Conservation (phyloP, 352 stramenopile species). For the Pythium volutum region DNA sequence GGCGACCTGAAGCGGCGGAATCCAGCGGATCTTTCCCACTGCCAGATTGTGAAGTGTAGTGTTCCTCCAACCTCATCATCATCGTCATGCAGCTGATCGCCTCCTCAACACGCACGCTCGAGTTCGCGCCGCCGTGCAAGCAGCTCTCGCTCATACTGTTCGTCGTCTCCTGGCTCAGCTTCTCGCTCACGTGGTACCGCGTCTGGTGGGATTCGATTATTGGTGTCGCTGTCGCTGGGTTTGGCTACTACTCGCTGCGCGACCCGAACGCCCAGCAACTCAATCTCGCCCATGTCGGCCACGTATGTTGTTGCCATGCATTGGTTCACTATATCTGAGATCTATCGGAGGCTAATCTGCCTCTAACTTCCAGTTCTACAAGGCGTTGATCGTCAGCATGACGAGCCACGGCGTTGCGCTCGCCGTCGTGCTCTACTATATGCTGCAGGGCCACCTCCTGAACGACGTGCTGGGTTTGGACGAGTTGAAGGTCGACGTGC, state of each 20-base stretch:
- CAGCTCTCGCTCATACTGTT: slow-evolving; percentile 54
- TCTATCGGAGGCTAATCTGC: background rate
- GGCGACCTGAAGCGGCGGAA: background rate
- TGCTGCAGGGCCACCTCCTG: slow-evolving; percentile 51
- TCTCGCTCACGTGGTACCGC: slow-evolving; percentile 75
- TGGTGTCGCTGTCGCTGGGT: slow-evolving; percentile 38
- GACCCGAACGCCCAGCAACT: slow-evolving; percentile 47
- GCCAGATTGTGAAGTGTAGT: background rate
- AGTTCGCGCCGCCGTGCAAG: slow-evolving; percentile 61
- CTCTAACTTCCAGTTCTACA: slow-evolving; percentile 40
- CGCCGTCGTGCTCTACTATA: slow-evolving; percentile 51
- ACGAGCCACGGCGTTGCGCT: slow-evolving; percentile 57
- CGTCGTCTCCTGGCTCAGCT: slow-evolving; percentile 51
- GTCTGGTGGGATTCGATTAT: slow-evolving; percentile 82
- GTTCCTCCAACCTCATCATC: background rate
- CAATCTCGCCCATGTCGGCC: slow-evolving; percentile 31
- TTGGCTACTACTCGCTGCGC: slow-evolving; percentile 53
- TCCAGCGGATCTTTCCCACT: background rate
- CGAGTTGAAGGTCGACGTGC: slow-evolving; percentile 23
- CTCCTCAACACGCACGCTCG: slow-evolving; percentile 46
- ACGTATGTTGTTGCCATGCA: slow-evolving; percentile 16
- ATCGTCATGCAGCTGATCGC: slow-evolving; percentile 19
- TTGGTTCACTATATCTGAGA: too few relatives aligned
- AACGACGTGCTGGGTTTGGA: slow-evolving; percentile 45
- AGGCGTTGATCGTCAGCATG: slow-evolving; percentile 50